These are phyloP conservation scores for Arabidopsis lyrata DNA, from an alignment of 441 rosid genomes.

Conservation along the genomic window DNA sequence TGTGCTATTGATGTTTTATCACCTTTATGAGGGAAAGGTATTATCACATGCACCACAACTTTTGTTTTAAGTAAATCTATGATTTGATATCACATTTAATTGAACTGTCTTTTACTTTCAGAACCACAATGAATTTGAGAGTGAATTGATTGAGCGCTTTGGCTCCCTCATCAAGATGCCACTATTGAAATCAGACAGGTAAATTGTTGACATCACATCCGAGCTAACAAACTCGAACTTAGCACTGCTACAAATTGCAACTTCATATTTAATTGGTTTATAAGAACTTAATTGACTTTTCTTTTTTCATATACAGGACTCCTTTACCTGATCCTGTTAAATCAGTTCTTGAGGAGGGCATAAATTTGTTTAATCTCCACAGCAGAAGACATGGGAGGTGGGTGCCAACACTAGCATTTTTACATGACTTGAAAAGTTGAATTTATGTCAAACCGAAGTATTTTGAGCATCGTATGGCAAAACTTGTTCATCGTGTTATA, in stretches of 20 bases:
- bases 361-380: constrained; percentile 77
- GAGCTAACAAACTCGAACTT: constrained; percentile 14
- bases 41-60: no score
- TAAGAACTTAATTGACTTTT: constrained; percentile 14
- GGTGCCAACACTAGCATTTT: constrained; percentile 23
- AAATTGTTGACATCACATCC: constrained; percentile 14
- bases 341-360: constrained; percentile 82
- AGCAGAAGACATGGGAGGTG: constrained; percentile 83
- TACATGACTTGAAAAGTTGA: constrained; percentile 18
- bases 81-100: no score
- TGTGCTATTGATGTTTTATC: no score
- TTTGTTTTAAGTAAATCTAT: no score
- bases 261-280: constrained; percentile 16
- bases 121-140: no score
- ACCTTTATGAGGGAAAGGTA: no score
- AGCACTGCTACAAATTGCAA: constrained; percentile 11
- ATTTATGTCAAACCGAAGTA: constrained; percentile 2
- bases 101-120: no score
- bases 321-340: constrained; percentile 79
- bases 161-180: no score
- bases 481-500: constrained; percentile 8
- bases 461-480: background rate
- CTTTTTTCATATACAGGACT: constrained; percentile 59
- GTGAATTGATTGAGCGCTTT: no score
- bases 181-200: constrained; percentile 89